phyloP scores from a whole-genome alignment of 495 filamentous ascomycete species.

The Daldinia grandis region DNA sequence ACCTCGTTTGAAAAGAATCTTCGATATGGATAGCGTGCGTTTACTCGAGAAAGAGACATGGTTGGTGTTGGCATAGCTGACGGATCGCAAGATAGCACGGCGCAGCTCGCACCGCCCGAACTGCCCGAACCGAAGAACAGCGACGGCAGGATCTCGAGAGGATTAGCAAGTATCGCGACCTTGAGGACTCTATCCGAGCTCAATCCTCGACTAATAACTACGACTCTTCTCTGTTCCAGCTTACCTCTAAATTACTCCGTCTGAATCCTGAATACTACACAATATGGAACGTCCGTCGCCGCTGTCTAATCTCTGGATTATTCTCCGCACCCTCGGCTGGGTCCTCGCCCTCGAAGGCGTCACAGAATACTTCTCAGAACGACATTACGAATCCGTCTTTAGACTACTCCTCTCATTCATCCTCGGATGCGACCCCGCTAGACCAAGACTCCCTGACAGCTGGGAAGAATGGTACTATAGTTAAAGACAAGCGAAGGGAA shows the following conservation, averaged over 20 bases:
- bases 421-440: slow-evolving; percentile 58
- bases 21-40: slow-evolving; percentile 56
- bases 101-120: slow-evolving; percentile 69
- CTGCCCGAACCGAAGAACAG: slow-evolving; percentile 70
- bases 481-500: slow-evolving; percentile 44
- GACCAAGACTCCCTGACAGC: slow-evolving; percentile 56
- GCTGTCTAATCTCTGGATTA: slow-evolving; percentile 65
- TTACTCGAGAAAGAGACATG: background rate
- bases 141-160: slow-evolving; percentile 73
- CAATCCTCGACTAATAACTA: slow-evolving; percentile 66
- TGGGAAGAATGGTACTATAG: slow-evolving; percentile 66
- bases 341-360: slow-evolving; percentile 63
- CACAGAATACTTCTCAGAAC: slow-evolving; percentile 63
- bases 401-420: slow-evolving; percentile 57
- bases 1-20: background rate
- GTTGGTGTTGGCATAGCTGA: slow-evolving; percentile 36
- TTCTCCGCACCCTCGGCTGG: slow-evolving; percentile 60
- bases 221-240: slow-evolving; percentile 70
- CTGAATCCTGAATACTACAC: slow-evolving; percentile 98
- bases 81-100: slow-evolving; percentile 73
- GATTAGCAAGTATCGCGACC: slow-evolving; percentile 78
- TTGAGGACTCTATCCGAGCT: slow-evolving; percentile 70
- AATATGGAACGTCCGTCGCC: slow-evolving; percentile 93
- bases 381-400: slow-evolving; percentile 61
- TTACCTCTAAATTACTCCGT: slow-evolving; percentile 81